These are phyloP conservation scores for Amylostereum areolatum DNA, from an alignment of 1,284 basidiomycete genomes.

Conservation along the genomic window DNA sequence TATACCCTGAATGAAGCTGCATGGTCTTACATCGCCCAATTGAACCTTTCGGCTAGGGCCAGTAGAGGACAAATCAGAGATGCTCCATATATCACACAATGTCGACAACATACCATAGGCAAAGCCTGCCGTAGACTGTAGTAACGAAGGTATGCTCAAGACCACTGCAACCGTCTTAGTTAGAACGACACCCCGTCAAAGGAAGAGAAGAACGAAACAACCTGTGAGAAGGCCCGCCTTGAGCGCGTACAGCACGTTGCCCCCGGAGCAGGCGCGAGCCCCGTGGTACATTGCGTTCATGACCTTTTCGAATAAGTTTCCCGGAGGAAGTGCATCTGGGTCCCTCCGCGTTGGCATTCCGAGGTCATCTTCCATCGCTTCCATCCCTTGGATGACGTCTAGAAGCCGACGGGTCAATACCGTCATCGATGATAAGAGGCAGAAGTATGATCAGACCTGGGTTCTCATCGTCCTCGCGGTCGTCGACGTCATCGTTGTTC, in stretches of 20 bases:
- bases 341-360: constrained; percentile 55
- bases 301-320: constrained; percentile 46
- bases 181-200: too few species aligned
- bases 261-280: constrained; percentile 36
- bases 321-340: constrained; percentile 70
- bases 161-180: constrained; percentile 32
- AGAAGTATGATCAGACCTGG: constrained; percentile 27
- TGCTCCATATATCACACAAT: neutral
- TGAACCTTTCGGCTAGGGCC: constrained; percentile 26
- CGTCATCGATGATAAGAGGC: neutral
- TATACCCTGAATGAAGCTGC: neutral
- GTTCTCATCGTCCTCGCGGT: constrained; percentile 50
- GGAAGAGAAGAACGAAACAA: too few species aligned
- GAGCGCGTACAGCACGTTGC: constrained; percentile 68
- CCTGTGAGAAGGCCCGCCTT: constrained; percentile 74
- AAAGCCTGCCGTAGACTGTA: constrained; percentile 49
- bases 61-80: neutral
- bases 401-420: neutral
- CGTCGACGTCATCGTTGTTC: constrained; percentile 37
- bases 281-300: constrained; percentile 41
- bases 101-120: constrained; percentile 45
- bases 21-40: constrained; percentile 30
- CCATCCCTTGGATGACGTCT: constrained; percentile 60
- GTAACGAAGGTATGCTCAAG: constrained; percentile 53
- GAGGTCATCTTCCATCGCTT: constrained; percentile 37